A percentile compares a stretch with the other conserved stretches of the same genome.
Evolutionary conservation across 2,329 filamentous ascomycete genomes (phyloP).

Genomic region (Aspergillus sp.): DNA sequence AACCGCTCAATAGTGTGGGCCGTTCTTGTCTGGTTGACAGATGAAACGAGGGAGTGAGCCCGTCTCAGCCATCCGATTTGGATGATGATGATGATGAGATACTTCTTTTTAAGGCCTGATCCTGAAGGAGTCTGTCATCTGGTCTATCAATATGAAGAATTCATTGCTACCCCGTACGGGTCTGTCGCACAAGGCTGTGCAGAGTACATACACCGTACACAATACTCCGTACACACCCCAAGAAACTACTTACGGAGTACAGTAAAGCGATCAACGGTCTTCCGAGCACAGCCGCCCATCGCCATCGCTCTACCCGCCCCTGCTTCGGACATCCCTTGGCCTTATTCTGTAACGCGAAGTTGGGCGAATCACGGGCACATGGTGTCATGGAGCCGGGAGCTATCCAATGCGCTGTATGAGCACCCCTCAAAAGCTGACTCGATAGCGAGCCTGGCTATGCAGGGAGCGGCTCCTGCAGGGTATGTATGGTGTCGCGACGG

Average conservation of each 20-base stretch:
- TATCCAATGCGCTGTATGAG: background rate
- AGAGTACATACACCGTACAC: too few species aligned
- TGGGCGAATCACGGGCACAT: background rate
- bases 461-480: background rate
- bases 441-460: background rate
- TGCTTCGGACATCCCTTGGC: background rate
- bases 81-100: background rate
- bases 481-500: background rate
- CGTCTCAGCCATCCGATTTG: background rate
- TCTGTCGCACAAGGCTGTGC: background rate
- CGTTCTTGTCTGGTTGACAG: background rate
- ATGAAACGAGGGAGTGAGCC: background rate
- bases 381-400: background rate
- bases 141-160: background rate
- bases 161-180: background rate
- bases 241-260: too few species aligned
- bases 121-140: background rate
- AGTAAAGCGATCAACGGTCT: background rate
- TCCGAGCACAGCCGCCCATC: background rate
- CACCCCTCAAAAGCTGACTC: background rate
- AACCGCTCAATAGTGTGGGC: background rate
- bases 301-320: background rate
- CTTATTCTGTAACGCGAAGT: background rate
- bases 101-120: background rate
- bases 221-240: too few species aligned